phyloP scores from a whole-genome alignment of 2,329 filamentous ascomycete genomes.

The Fonsecaea monophora region DNA sequence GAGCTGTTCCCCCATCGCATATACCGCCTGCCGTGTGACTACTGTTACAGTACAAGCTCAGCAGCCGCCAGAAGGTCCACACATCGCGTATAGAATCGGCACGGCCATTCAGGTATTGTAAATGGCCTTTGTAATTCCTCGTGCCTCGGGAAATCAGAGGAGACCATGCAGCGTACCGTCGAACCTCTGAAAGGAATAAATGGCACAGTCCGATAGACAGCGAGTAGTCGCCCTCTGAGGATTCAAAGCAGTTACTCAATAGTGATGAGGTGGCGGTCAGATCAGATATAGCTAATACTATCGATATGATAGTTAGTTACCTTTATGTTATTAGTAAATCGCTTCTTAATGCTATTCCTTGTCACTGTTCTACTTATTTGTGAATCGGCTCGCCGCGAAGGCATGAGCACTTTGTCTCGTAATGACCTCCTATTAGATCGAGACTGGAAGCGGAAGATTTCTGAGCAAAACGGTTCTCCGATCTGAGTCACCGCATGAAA shows the following conservation, averaged over 20 bases:
- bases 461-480: neutral
- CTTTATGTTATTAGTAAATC: no score
- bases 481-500: neutral
- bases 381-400: no score
- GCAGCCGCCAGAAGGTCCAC: neutral
- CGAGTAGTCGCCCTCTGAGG: no score
- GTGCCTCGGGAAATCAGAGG: neutral
- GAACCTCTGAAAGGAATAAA: neutral
- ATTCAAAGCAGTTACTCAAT: no score
- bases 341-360: no score
- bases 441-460: neutral
- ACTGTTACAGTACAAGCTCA: neutral
- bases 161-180: neutral
- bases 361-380: no score
- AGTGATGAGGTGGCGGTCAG: no score
- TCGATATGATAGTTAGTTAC: no score
- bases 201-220: neutral
- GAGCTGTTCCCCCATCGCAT: no score
- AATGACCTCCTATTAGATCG: neutral
- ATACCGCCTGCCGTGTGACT: neutral
- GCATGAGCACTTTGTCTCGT: no score
- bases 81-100: neutral
- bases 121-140: neutral
- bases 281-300: no score
- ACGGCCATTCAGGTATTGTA: neutral